Base-by-base conservation (phyloP, 371 early-diverging fungal genomes). In the Mucor circinelloides region DNA sequence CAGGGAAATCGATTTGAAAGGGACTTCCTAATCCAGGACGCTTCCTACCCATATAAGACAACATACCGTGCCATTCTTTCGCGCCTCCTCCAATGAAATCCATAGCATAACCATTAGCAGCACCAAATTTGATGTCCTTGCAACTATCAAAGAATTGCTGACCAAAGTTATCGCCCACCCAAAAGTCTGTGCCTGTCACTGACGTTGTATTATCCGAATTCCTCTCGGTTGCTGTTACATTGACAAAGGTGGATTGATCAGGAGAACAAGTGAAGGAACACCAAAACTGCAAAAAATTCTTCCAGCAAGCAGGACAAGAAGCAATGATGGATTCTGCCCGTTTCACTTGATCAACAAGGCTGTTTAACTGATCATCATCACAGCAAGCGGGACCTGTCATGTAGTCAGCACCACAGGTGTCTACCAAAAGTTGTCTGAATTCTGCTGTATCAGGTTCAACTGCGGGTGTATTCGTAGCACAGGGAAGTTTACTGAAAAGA, bases 241-340 rank as follows among this genome's bases (percentile, higher is more conserved):
- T 89, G 50, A 93, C 80, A 76, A 92, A 91, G 0, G 85, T 86
- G 0, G 90, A 87, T 67, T 93, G 92, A 61, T 89, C 68, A 17
- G 89, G 89, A 3, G 89, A 89, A 60, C 92, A 91, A 2, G 91
- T 90, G 60, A 92, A 91, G 0, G 85, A 74, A 52, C 93, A 93
- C 76, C 88, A 93, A 68, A 93, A 91, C 66, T 80, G 76, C 54
- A 85, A 67, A 60, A 93, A 90, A 63, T 93, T 93, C 30, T 81
- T 75, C 90, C 89, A 92, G 70, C 93, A 93, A 5, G 93, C 93
- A 17, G 93, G 93, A 67, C 93, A 93, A 5, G 89, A 82, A 0
- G 83, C 74, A 23, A 91, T 81, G 60, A 93, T 81, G 4, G 78
- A 78, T 31, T 86, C 78, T 8, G 89, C 91, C 44, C 76, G 73